Base-by-base conservation (phyloP, 169 alveolate genomes). In the Plasmodium gallinaceum region DNA sequence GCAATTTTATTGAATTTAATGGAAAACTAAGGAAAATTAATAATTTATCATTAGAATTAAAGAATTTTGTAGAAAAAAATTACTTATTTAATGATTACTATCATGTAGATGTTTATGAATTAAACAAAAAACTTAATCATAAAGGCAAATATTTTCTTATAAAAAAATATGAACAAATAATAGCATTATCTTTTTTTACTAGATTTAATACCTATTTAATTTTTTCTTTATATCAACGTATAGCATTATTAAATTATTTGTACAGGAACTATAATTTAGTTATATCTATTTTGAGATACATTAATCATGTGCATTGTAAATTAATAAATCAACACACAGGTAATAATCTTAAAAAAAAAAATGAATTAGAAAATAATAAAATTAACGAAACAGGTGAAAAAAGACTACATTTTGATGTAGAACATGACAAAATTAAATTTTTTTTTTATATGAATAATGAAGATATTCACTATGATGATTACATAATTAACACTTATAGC, bases 91-190 rank as follows among this genome's bases (percentile, higher is more conserved):
- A 68, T 66, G 85, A 83, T n/a, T 83, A 83, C 39, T 83, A 68
- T 39, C 71, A 58, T 46, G 39, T 83, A 18, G 73, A 83, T 83
- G 18, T 62, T 12, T 37, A 52, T 9, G 85, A 83, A 68, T 83
- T 83, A 46, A 83, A 83, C 5, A 68, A 83, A 54, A 83, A 39
- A 83, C 52, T 54, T 68, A 71, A 83, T 24, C 66, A 61, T 22
- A 83, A 83, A 71, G 80, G 72, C 20, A 83, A 66, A 83, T 83
- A 83, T 68, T 83, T 83, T 48, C 91, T 83, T 10, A 83, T 83
- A 68, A 83, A 83, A 66, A 83, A 83, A 42, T 83, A 83, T 83
- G 91, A 83, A 68, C 24, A 68, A 43, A 83, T 83, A 52, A 71
- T 83, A 32, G 62, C 91, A 16, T 22, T 83, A 32, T 71, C 91